A percentile compares a stretch with the other conserved stretches of the same genome.
Conservation (phyloP, 2,329 filamentous ascomycete species). For the Fusarium falciforme region DNA sequence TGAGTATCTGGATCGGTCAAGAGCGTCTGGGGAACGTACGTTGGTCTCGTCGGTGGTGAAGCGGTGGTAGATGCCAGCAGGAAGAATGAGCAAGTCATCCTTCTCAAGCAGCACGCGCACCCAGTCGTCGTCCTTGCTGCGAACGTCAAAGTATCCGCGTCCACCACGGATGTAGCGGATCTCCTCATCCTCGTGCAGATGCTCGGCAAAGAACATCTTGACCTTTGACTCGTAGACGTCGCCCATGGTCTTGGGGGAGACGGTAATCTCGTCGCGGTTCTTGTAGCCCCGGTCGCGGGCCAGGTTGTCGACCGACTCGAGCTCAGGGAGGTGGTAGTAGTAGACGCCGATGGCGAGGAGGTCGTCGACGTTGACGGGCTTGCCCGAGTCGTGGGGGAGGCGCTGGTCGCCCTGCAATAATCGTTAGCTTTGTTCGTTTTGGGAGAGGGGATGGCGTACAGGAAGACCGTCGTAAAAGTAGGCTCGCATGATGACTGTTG, state of each 20-base stretch:
- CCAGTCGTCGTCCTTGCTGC: slow-evolving; percentile 86
- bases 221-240: slow-evolving; percentile 93
- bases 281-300: slow-evolving; percentile 84
- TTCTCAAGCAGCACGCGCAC: slow-evolving; percentile 87
- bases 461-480: slow-evolving; percentile 68
- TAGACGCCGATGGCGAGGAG: slow-evolving; percentile 82
- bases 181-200: slow-evolving; percentile 98
- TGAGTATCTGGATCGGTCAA: not conserved
- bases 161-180: slow-evolving; percentile 94
- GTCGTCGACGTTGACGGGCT: slow-evolving; percentile 70
- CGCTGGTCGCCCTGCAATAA: slow-evolving; percentile 86
- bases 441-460: slow-evolving; percentile 51
- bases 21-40: slow-evolving; percentile 64
- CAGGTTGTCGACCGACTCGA: slow-evolving; percentile 77
- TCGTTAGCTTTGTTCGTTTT: slow-evolving; percentile 13
- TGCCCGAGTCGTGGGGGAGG: slow-evolving; percentile 86
- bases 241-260: slow-evolving; percentile 88
- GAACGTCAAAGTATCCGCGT: slow-evolving; percentile 92
- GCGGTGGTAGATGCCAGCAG: slow-evolving; percentile 94
- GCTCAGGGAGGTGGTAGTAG: slow-evolving; percentile 75
- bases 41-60: slow-evolving; percentile 95
- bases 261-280: slow-evolving; percentile 93
- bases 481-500: slow-evolving; percentile 61
- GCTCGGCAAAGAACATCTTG: slow-evolving; percentile 92
- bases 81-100: slow-evolving; percentile 91